Evolutionary conservation across 2,329 filamentous ascomycete genomes (phyloP).

Genomic region (Orbilia oligospora): DNA sequence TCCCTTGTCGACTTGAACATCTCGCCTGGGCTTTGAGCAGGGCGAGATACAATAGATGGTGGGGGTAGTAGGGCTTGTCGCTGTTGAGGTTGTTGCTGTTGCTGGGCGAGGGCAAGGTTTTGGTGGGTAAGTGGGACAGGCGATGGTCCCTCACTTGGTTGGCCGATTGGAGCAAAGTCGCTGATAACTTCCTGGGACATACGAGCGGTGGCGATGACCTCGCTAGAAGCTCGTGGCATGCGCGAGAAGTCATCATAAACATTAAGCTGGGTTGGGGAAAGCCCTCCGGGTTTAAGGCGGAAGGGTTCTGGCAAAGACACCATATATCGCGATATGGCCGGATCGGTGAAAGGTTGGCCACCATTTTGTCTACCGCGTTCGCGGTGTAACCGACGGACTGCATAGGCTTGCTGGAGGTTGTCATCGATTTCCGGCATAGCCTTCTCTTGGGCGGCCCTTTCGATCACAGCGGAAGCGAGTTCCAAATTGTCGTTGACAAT

Average conservation of each 20-base stretch:
- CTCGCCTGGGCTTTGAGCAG: constrained; percentile 67
- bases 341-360: constrained; percentile 87
- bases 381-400: constrained; percentile 82
- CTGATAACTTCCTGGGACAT: constrained; percentile 75
- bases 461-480: constrained; percentile 90
- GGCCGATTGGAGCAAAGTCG: constrained; percentile 73
- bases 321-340: constrained; percentile 87
- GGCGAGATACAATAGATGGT: constrained; percentile 65
- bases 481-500: constrained; percentile 99
- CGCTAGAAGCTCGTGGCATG: constrained; percentile 76
- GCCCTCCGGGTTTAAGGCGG: constrained; percentile 83
- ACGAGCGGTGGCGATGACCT: constrained; percentile 66
- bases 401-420: constrained; percentile 85
- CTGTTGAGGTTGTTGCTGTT: constrained; percentile 65
- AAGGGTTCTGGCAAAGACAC: constrained; percentile 95
- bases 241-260: constrained; percentile 97
- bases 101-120: constrained; percentile 74
- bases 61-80: constrained; percentile 67
- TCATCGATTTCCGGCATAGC: constrained; percentile 95
- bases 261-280: constrained; percentile 92
- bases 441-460: constrained; percentile 93
- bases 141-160: constrained; percentile 51
- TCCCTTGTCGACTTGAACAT: constrained; percentile 56
- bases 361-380: constrained; percentile 73
- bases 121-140: constrained; percentile 68